Base-by-base conservation (phyloP, 1,284 basidiomycete genomes). In the Papiliotrema fonsecae region DNA sequence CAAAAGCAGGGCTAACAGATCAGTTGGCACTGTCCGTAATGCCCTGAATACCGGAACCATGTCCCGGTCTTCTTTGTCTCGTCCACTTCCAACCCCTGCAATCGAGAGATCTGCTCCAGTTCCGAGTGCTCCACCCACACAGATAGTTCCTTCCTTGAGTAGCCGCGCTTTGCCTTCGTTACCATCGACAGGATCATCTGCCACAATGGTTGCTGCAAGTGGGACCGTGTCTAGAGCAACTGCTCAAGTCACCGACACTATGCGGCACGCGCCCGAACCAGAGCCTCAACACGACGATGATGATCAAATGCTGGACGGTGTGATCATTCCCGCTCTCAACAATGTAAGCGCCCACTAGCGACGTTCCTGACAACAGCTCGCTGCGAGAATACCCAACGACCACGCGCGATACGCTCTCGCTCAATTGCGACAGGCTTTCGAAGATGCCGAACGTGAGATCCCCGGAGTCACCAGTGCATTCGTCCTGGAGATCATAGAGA, bases 291-390 rank as follows among this genome's bases (percentile, higher is more conserved):
- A 67, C 28, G 68, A 73, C 19, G 86, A 87, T 42, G 79, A 88
- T 37, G 84, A 88, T 63, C 87, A 86, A 22, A 94, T 97, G 83
- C 77, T 96, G 40, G 89, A 94, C 64, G 89, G 88, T n/a, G 92
- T 97, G 28, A 85, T 96, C 51, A 75, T 94, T 31, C 92, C 92
- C 21, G 91, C 90, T 16, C 85, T 96, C 59, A 87, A 88, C 46
- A 92, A 87, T 58, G 92, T 94, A 61, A 72, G 85, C 78, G 31
- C 24, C 34, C 26, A 6, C 14, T 11, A 32, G 14, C 14, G 2
- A 11, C 34, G 10, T 28, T 9, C 9, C 10, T 36, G 40, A 36
- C 39, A 36, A 6, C 45, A 94, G 91, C 77, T 97, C 30, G 87
- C 90, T 69, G 87, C 87, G 50, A 82, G 92, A 39, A 87, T 96